A percentile compares a stretch with the other conserved stretches of the same genome.
Conservation (phyloP, 805 yeast genomes). For the Candida ulmi region DNA sequence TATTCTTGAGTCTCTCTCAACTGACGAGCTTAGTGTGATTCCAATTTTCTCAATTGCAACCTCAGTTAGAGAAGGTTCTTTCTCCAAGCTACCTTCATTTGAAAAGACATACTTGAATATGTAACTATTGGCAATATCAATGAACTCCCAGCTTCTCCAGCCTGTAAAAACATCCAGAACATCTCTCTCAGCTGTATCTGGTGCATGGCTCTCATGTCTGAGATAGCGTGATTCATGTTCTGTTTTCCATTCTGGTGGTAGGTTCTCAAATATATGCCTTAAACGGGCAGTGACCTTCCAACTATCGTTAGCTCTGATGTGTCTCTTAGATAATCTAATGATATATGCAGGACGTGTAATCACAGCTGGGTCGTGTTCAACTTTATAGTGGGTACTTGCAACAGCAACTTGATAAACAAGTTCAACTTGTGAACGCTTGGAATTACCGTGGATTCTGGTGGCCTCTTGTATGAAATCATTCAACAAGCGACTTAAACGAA, state of each 20-base stretch:
- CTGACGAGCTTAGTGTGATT: neutral
- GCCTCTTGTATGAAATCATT: slow-evolving; percentile 6
- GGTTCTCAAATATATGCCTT: slow-evolving; percentile 59
- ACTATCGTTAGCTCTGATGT: slow-evolving; percentile 73
- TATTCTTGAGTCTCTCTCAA: neutral
- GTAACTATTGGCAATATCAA: slow-evolving; percentile 50
- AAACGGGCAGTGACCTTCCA: slow-evolving; percentile 84
- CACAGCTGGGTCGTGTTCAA: slow-evolving; percentile 83
- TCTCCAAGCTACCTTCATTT: slow-evolving; percentile 1
- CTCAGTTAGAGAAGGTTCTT: slow-evolving; percentile 8
- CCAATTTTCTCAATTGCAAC: slow-evolving; percentile 27
- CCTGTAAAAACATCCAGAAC: slow-evolving; percentile 56
- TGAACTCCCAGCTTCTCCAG: slow-evolving; percentile 94
- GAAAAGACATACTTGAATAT: slow-evolving; percentile 48
- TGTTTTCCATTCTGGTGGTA: slow-evolving; percentile 50
- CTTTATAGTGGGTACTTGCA: slow-evolving; percentile 44
- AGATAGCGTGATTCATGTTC: slow-evolving; percentile 28
- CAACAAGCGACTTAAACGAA: slow-evolving; percentile 11
- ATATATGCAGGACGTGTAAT: slow-evolving; percentile 85
- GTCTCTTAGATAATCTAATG: slow-evolving; percentile 63
- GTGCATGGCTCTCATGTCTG: slow-evolving; percentile 35
- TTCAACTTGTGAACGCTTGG: slow-evolving; percentile 23
- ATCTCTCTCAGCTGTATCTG: slow-evolving; percentile 45
- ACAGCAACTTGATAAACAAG: slow-evolving; percentile 37
- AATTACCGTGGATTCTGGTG: slow-evolving; percentile 6